Evolutionary conservation across 768 basidiomycete species (phyloP).

Genomic region (Hysterangium stoloniferum): DNA sequence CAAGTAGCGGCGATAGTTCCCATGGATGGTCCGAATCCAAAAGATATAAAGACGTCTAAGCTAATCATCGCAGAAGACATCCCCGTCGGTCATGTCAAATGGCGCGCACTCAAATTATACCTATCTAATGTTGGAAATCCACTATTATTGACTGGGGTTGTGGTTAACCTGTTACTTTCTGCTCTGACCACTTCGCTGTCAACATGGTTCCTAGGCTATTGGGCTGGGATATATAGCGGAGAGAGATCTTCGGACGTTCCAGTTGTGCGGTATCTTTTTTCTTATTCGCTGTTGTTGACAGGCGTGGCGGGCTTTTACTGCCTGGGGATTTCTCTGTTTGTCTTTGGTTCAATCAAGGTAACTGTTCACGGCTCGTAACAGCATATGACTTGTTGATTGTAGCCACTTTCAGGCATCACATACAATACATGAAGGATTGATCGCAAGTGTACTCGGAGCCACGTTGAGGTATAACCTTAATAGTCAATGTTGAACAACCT

Average conservation of each 20-base stretch:
- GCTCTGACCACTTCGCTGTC: background rate
- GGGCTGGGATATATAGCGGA: conserved; percentile 3
- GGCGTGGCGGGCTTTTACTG: background rate
- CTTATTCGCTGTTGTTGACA: background rate
- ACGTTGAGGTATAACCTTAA: conserved; percentile 11
- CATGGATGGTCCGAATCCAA: background rate
- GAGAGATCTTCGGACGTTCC: background rate
- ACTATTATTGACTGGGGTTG: conserved; percentile 13
- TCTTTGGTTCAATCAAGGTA: background rate
- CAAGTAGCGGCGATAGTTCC: conserved; percentile 11
- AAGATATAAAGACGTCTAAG: background rate
- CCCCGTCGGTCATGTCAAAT: conserved; percentile 1
- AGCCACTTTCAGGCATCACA: conserved; percentile 1
- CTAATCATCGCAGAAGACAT: conserved; percentile 4
- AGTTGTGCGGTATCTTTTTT: background rate
- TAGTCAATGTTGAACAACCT: background rate
- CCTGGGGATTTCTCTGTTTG: background rate
- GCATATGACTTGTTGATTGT: background rate
- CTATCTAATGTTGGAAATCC: conserved; percentile 11
- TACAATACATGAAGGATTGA: conserved; percentile 8
- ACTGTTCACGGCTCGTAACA: no score
- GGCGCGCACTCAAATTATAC: conserved; percentile 12
- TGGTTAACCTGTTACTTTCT: background rate
- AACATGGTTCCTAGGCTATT: conserved; percentile 7
- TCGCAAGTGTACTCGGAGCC: conserved; percentile 7